These are phyloP conservation scores for Cordyceps farinosa DNA, from an alignment of 2,329 filamentous ascomycete genomes.

Conservation along the genomic window DNA sequence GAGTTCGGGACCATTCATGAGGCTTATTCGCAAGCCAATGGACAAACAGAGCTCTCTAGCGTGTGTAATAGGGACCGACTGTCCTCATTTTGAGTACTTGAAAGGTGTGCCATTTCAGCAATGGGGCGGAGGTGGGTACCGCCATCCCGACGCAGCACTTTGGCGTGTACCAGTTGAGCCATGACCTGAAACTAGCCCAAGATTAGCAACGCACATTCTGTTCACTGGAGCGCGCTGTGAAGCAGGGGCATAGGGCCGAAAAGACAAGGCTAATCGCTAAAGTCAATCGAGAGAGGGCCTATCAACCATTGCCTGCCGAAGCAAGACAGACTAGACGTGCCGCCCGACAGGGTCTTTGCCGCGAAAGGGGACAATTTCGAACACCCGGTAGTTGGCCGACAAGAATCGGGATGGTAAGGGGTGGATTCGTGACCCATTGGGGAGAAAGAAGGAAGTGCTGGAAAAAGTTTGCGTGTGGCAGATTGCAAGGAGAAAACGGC, in stretches of 20 bases:
- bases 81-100: not conserved
- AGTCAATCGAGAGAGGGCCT: not conserved
- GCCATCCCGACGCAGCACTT: not conserved
- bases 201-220: not conserved
- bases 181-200: constrained; percentile 17
- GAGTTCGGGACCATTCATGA: not conserved
- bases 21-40: not conserved
- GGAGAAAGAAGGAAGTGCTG: not conserved
- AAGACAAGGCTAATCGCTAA: not conserved
- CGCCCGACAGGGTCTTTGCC: not conserved
- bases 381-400: not conserved
- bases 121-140: constrained; percentile 3
- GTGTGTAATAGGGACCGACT: not conserved
- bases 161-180: constrained; percentile 1
- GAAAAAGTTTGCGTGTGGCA: not conserved
- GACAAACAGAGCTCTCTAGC: not conserved
- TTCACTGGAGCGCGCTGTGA: not conserved
- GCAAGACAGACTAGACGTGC: not conserved
- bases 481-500: not conserved
- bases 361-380: not conserved
- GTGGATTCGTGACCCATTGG: not conserved
- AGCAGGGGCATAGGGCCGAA: constrained; percentile 12
- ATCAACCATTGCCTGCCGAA: not conserved
- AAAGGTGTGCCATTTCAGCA: not conserved
- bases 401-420: not conserved